Evolutionary conservation across 257 asterid species (phyloP), one percentile per base, ranked within the genome.

Genomic region (Fraxinus quadrangulata): DNA sequence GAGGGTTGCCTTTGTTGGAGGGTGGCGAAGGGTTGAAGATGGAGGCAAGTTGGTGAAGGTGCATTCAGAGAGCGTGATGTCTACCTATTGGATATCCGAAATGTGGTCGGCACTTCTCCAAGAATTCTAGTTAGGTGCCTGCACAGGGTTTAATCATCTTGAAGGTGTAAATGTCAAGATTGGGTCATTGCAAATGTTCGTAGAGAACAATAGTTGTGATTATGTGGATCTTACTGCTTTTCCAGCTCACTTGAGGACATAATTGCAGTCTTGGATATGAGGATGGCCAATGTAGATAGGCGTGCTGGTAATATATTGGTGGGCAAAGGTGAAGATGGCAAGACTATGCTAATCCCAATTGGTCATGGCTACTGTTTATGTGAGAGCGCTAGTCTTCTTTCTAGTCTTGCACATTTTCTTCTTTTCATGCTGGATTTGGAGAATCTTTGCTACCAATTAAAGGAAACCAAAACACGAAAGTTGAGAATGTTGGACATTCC

Each of bases 291-390:
- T 82, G 94, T 96, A 14, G 97, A 94, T 83, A 89, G 97, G 83
- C 97, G 92, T 85, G 90, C 92, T 59, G 98, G 98, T 77, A 94
- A 94, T 85, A 92, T 94, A 78, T 83, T 94, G 81, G 79, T 89
- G 81, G 80, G 86, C 75, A 94, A 86, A 85, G 89, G 86, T 67
- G 94, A 88, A 73, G 97, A 86, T 73, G 94, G 93, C 70, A 83
- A 71, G 78, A 89, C 84, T 47, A 76, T 83, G 81, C 91, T 94
- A 69, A 87, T 94, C 81, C 97, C 98, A 24, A 92, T 94, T 40
- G 98, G 92, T 88, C 98, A 94, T 59, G 98, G 98, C 69, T 94
- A 94, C 82, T 94, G 97, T 92, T 89, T 94, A 93, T 94, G 97
- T 54, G 90, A 89, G 72, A 86, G 85, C 73, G 97, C 92, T 83